Base-by-base conservation (phyloP, 1,284 basidiomycete genomes). In the Ustilago xerochloae region DNA sequence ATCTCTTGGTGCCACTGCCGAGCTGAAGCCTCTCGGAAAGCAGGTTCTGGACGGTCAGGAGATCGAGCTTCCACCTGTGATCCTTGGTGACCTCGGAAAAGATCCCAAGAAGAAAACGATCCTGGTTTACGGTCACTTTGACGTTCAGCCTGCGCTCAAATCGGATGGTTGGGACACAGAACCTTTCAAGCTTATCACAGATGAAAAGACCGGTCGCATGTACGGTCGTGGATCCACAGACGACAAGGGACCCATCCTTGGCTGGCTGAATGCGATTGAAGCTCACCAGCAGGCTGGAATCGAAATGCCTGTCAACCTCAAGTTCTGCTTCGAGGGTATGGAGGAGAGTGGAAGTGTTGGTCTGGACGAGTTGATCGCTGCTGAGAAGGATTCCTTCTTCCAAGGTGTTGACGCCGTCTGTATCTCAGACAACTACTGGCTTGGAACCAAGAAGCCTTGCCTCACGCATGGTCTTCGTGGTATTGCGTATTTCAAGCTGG, bases 261-360 rank as follows among this genome's bases (percentile, higher is more conserved):
- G 93, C 36, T 98, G 96, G 97, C 86, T 99, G 72, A 97, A 99
- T 84, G 91, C 94, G 52, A 88, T 98, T 56, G 91, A 97, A 81
- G 94, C 94, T 46, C 94, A 98, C 85, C 85, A 87, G 78, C 84
- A 90, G 68, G 89, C 90, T 48, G 88, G 82, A 39, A 87, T 91
- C 58, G 90, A 91, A 52, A 88, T 99, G 18, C 96, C 96, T 1
- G 96, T 99, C 56, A 99, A 99, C 86, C 86, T 99, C 77, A 90
- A 91, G 80, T 91, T 94, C 87, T 94, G 93, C 87, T 95, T 99
- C 81, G 96, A 99, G 77, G 85, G 96, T 8, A 99, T 99, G 97
- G 96, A 99, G 86, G 96, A 99, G 87, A 92, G 89, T 77, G 96
- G 96, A 7, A 93, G 92, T 45, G 93, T 94, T 80, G 94, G 94